Conservation (phyloP, 23 red algal genomes). For the Pyropia yezoensis region DNA sequence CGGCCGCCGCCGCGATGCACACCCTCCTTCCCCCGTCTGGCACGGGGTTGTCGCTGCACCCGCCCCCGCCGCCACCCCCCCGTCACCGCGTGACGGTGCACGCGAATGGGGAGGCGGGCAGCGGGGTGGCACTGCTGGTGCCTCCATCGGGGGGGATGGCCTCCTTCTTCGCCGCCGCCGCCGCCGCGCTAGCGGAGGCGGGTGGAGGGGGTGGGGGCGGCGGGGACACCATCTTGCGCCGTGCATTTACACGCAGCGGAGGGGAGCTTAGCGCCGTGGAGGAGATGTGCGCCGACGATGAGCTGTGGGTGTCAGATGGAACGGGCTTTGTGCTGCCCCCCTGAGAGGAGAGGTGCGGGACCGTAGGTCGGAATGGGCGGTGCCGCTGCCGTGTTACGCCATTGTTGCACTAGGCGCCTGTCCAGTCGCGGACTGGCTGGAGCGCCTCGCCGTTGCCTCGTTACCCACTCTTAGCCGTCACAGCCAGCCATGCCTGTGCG, state of each 20-base stretch:
- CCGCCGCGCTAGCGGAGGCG: constrained; percentile 12
- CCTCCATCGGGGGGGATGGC: constrained; percentile 12
- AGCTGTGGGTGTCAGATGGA: constrained; percentile 23
- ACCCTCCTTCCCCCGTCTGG: constrained; percentile 8
- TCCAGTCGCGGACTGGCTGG: too few relatives aligned
- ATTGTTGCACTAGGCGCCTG: too few relatives aligned
- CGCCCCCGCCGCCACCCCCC: constrained; percentile 8
- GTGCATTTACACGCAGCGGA: constrained; percentile 18
- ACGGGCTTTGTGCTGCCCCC: constrained; percentile 5
- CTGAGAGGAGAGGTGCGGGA: too few relatives aligned
- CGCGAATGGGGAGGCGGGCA: constrained; percentile 23
- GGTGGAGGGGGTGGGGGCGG: not conserved
- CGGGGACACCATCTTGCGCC: not conserved
- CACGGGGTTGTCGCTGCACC: constrained; percentile 13
- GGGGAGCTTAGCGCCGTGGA: constrained; percentile 13
- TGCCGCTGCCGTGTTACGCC: too few relatives aligned
- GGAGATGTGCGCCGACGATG: constrained; percentile 12
- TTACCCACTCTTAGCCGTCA: too few relatives aligned
- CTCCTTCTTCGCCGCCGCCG: constrained; percentile 26
- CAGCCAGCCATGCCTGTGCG: too few relatives aligned
- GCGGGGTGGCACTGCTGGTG: constrained; percentile 43
- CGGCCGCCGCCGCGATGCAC: constrained; percentile 18
- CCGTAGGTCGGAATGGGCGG: too few relatives aligned
- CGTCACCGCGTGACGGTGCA: constrained; percentile 56
- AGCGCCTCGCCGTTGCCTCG: too few relatives aligned